A percentile compares a stretch with the other conserved stretches of the same genome.
These are phyloP conservation scores for Globisporangium nagaii DNA, from an alignment of 352 stramenopile species.

Conservation along the genomic window DNA sequence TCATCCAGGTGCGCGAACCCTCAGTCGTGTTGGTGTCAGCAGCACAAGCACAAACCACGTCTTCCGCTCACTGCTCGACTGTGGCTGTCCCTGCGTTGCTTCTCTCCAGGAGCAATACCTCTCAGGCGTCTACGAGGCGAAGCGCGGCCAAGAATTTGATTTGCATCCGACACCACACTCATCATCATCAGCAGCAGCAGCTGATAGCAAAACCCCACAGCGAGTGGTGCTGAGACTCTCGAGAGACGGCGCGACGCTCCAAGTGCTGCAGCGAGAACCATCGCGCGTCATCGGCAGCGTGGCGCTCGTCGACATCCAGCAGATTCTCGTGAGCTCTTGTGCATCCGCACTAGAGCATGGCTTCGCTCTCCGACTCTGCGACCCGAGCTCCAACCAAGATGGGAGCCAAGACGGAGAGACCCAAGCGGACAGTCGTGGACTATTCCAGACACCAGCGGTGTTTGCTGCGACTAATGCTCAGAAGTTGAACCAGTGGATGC, in stretches of 20 bases:
- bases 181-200: too few relatives aligned
- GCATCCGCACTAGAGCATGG: neutral
- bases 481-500: constrained; percentile 25
- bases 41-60: too few relatives aligned
- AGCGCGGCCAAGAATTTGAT: constrained; percentile 19
- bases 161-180: neutral
- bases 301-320: constrained; percentile 2
- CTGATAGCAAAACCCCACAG: neutral
- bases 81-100: too few relatives aligned
- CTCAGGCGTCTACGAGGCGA: constrained; percentile 21
- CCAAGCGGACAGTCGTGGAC: neutral
- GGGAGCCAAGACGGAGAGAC: neutral
- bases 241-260: neutral
- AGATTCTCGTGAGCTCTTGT: neutral
- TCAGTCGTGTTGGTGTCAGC: too few relatives aligned
- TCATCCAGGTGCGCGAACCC: constrained; percentile 15
- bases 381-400: neutral
- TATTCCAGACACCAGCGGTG: neutral
- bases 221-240: neutral
- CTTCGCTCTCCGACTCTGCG: constrained; percentile 1
- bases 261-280: neutral
- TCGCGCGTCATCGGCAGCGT: neutral
- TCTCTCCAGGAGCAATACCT: constrained; percentile 10
- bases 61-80: too few relatives aligned
- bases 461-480: neutral